Evolutionary conservation across 495 filamentous ascomycete genomes (phyloP), one percentile per base, ranked within the genome.

Genomic region (Talaromyces adpressus): DNA sequence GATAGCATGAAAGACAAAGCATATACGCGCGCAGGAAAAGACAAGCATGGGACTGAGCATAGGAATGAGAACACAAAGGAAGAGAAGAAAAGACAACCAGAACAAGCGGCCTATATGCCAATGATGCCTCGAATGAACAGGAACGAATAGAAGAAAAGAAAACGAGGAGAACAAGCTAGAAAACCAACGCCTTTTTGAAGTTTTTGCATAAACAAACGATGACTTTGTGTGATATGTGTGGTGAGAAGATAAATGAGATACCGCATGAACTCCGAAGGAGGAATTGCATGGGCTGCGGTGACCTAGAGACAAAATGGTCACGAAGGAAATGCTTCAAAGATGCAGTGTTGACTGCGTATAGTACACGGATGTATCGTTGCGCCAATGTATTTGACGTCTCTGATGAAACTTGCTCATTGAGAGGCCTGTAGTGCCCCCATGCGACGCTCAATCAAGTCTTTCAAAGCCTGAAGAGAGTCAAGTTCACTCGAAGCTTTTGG

Each of bases 371-470:
- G 8, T 49, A n/a, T 20, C 2, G 6, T 22, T 49, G n/a, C 45
- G 45, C 18, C 45, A 20, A 8, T 20, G 22, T 20, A 0, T 8
- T n/a, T 45, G 41, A 45, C 41, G 41, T 18, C n/a, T 7, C 5
- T 18, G 5, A 45, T 16, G 41, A 45, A 11, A 18, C 18, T 6
- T n/a, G 8, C 16, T 60, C 22, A 27, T 27, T 27, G 7, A 27
- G 32, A 36, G 23, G 12, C 9, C n/a, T 52, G 41, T 5, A 62
- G n/a, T 51, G 45, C 29, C n/a, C 47, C 20, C 47, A 75, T 69
- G 25, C 73, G 73, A 20, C 65, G 69, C 18, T 69, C 67, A 32
- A 75, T 75, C 7, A 73, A 62, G 3, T 67, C 65, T 52, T 73
- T 68, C 23, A 75, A 64, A 9, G 66, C 57, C 11, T 63, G 67